Evolutionary conservation across 495 filamentous ascomycete genomes (phyloP), one percentile per base, ranked within the genome.

Genomic region (Tuber borchii): DNA sequence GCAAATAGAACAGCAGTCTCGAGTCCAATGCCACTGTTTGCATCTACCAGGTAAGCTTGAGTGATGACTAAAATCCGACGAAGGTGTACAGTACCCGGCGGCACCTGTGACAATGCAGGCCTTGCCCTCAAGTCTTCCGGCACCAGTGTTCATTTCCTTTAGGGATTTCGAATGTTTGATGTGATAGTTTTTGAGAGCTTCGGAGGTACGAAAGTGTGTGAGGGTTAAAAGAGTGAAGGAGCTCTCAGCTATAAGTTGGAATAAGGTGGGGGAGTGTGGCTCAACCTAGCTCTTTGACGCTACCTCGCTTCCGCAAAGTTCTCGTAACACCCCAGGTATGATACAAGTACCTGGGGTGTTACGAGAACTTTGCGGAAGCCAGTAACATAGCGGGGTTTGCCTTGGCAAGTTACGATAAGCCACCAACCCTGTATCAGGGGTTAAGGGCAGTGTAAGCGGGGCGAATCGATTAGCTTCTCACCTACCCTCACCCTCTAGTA

Each of bases 41-140:
- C 71, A 48, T 17, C 65, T 40, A 34, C 75, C 26, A 78, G 75
- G 65, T 80, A 69, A 71, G 2, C 22, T 72, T 77, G 34, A 26
- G 16, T 43, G 10, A 70, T 19, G 1, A 37, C 26, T 40, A 1
- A 34, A 43, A 69, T 26, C 44, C 1, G 72, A n/a, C 2, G 70
- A 12, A 14, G 69, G n/a, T 22, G 39, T 20, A 14, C 65, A 48
- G 83, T 88, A 97, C 94, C 94, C 92, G 75, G 92, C 94, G 45
- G 91, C 94, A 83, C 95, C 95, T 31, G 95, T 99, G 81, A 99
- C 88, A 78, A 99, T 90, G 83, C 93, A 93, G 85, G 97, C 97
- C 86, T 97, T 99, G 84, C 93, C 94, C 71, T 90, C 87, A 34
- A 99, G 87, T 83, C 94, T 91, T 75, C 88, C 88, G 79, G 86